phyloP scores from a whole-genome alignment of 345 rosid species.

The Laguncularia racemosa region DNA sequence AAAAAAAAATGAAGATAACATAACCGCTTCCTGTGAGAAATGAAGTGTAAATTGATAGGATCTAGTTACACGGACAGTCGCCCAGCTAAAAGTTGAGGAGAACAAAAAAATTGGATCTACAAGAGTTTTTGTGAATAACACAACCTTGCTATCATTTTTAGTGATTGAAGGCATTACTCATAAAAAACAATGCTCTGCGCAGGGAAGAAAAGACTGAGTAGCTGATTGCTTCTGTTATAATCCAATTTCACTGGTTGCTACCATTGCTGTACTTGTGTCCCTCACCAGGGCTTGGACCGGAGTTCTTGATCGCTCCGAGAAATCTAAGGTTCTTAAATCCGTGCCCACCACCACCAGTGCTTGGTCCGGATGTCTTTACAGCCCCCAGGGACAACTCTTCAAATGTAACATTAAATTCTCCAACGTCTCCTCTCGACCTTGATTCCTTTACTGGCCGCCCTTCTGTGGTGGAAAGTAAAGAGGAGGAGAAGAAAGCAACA shows the following conservation, averaged over 20 bases:
- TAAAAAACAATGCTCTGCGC: too few species aligned
- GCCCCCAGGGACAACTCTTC: constrained; percentile 2
- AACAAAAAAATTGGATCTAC: too few species aligned
- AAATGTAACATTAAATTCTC: constrained; percentile 2
- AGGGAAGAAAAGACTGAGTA: too few species aligned
- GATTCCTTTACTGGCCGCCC: constrained; percentile 16
- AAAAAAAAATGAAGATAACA: too few species aligned
- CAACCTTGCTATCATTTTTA: too few species aligned
- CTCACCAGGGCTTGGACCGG: constrained; percentile 43
- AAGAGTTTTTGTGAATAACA: too few species aligned
- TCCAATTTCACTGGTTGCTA: constrained; percentile 8
- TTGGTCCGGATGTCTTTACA: constrained; percentile 32
- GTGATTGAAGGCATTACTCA: too few species aligned
- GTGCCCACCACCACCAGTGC: constrained; percentile 26
- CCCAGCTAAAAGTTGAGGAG: too few species aligned
- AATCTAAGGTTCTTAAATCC: background rate
- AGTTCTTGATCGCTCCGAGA: constrained; percentile 1
- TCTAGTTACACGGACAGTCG: too few species aligned
- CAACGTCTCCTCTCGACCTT: background rate
- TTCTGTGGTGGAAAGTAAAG: constrained; percentile 9
- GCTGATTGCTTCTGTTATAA: too few species aligned
- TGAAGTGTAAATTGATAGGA: too few species aligned
- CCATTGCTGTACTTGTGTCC: constrained; percentile 19
- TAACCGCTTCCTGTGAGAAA: too few species aligned
- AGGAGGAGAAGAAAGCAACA: constrained; percentile 7